Evolutionary conservation across 768 basidiomycete genomes (phyloP).

Genomic region (Leccinum olivaceopallidum): DNA sequence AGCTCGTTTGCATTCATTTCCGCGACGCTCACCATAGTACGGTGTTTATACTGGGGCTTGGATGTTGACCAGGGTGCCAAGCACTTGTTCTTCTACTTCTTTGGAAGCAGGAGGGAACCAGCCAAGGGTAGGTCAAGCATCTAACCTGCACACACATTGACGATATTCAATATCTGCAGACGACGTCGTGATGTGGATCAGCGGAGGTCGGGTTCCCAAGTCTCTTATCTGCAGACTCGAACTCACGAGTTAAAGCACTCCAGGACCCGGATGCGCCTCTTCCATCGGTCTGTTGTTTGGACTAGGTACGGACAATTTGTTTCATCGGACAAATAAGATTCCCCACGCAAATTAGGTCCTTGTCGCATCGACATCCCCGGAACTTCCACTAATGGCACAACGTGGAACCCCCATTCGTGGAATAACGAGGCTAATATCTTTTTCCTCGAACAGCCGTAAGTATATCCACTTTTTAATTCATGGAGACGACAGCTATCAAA

Average conservation of each 20-base stretch:
- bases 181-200: slow-evolving; percentile 73
- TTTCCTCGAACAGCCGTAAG: slow-evolving; percentile 67
- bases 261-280: slow-evolving; percentile 60
- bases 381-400: slow-evolving; percentile 55
- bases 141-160: no score
- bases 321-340: slow-evolving; percentile 6
- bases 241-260: neutral
- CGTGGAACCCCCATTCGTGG: slow-evolving; percentile 67
- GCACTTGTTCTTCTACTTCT: slow-evolving; percentile 61
- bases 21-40: neutral
- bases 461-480: neutral
- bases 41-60: slow-evolving; percentile 49
- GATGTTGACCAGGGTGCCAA: slow-evolving; percentile 51
- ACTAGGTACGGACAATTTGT: slow-evolving; percentile 37
- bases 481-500: neutral
- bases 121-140: slow-evolving; percentile 31
- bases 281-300: slow-evolving; percentile 61
- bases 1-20: neutral
- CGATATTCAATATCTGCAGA: slow-evolving; percentile 33
- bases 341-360: slow-evolving; percentile 42
- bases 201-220: slow-evolving; percentile 47
- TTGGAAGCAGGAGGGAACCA: slow-evolving; percentile 52
- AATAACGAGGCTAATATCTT: slow-evolving; percentile 68
- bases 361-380: slow-evolving; percentile 60
- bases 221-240: slow-evolving; percentile 2